These are phyloP conservation scores for Chaetomium olivaceum DNA, from an alignment of 2,329 filamentous ascomycete species.

Conservation along the genomic window DNA sequence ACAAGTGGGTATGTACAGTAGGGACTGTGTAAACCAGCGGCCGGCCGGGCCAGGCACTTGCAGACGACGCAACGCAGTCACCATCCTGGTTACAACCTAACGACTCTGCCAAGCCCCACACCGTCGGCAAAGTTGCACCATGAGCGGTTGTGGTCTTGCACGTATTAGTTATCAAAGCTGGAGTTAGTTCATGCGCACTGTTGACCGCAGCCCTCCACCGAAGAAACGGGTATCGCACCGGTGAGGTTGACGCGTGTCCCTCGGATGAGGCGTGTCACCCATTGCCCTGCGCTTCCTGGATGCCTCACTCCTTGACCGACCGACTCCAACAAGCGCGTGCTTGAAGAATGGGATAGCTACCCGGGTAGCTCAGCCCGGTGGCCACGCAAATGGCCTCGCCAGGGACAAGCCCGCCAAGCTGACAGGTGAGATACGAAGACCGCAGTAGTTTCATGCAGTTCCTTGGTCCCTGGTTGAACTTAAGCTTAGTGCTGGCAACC, in stretches of 20 bases:
- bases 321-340: neutral
- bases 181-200: neutral
- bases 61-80: constrained; percentile 20
- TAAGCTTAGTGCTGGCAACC: constrained; percentile 7
- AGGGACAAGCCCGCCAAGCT: constrained; percentile 2
- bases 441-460: constrained; percentile 7
- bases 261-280: neutral
- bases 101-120: constrained; percentile 25
- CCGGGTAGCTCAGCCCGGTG: neutral
- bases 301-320: neutral
- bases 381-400: neutral
- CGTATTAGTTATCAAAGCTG: constrained; percentile 1
- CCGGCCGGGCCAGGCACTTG: constrained; percentile 32
- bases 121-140: constrained; percentile 23
- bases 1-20: too few relatives aligned
- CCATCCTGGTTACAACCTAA: constrained; percentile 16
- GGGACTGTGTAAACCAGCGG: constrained; percentile 22
- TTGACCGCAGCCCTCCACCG: neutral
- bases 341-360: neutral
- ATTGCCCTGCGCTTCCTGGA: neutral
- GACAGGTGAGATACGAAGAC: constrained; percentile 1
- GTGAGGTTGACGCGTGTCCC: neutral
- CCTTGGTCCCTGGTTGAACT: neutral
- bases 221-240: neutral
- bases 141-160: constrained; percentile 9